These are phyloP conservation scores for Cytospora mali DNA, from an alignment of 2,329 filamentous ascomycete species.

Conservation along the genomic window DNA sequence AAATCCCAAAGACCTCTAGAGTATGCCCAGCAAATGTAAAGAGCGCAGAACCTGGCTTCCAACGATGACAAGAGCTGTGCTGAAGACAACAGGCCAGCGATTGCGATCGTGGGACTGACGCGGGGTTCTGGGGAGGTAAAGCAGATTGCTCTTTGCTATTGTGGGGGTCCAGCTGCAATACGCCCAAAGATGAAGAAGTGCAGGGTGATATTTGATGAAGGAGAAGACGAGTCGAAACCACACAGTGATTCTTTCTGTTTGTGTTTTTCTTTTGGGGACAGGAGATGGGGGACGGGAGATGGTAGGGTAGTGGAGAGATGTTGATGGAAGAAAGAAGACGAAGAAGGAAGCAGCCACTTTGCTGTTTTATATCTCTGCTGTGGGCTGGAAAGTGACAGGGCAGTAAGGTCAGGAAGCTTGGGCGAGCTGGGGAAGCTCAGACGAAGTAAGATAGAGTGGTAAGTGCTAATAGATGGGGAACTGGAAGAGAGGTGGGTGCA, in stretches of 20 bases:
- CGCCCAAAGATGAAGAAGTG: background rate
- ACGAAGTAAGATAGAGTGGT: background rate
- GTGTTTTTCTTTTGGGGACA: background rate
- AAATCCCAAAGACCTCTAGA: constrained; percentile 1
- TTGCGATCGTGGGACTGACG: background rate
- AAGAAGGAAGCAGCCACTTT: background rate
- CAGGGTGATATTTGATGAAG: background rate
- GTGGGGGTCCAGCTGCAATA: background rate
- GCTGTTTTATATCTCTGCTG: background rate
- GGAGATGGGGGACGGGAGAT: too few species aligned
- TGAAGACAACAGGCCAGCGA: constrained; percentile 3
- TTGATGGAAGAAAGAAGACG: background rate
- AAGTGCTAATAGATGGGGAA: background rate
- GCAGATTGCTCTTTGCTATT: background rate
- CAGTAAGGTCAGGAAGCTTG: background rate
- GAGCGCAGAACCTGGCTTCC: background rate
- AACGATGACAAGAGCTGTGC: constrained; percentile 14
- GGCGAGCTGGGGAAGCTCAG: background rate
- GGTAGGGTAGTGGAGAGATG: too few species aligned
- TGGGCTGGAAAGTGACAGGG: background rate
- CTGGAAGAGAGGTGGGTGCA: background rate
- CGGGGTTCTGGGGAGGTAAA: background rate
- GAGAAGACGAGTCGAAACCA: background rate
- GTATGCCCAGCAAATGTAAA: background rate
- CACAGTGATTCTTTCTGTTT: background rate